Base-by-base conservation (phyloP, 169 alveolate species). In the Fabrea salina region DNA sequence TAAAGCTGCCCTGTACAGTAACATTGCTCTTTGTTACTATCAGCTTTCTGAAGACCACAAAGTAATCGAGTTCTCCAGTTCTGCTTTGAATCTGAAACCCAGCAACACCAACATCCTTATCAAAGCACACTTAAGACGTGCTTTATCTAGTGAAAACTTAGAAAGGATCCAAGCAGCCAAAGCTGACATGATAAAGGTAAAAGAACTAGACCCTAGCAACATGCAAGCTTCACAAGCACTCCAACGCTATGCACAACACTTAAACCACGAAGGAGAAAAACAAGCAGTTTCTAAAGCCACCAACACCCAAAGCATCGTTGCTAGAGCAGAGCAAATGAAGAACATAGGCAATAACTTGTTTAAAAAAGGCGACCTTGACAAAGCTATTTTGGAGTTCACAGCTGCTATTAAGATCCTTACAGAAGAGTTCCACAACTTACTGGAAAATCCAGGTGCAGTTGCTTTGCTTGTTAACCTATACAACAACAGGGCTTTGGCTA, bases 81-180 rank as follows among this genome's bases (percentile, higher is more conserved):
- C 51, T 32, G 89, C 84, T 16, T 58, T 89, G 13, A 76, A 84
- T 47, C 35, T 25, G n/a, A 25, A 22, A 6, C 49, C 35, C 25
- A 58, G 19, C 4, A 22, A 58, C 33, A 32, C 25, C 22, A 79
- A 84, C 25, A 49, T 86, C 2, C 64, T 78, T 2, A 68, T 80
- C 4, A 86, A 86, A 67, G 91, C 92, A 5, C 82, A 81, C 49
- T 47, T 64, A n/a, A 84, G 92, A 84, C 83, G 94, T 79, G 94
- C 84, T 13, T 50, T 80, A 58, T 86, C 91, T 5, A 82, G 59
- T 71, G 94, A 89, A 57, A 76, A 70, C 30, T 16, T 79, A 25
- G 92, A 89, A 22, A 82, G 84, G 39, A 72, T 67, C 40, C 64
- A 53, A 35, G 44, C 59, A 37, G 87, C 92, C 5, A 79, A 79